Evolutionary conservation across 768 basidiomycete genomes (phyloP).

Genomic region (Tricholoma matsutake): DNA sequence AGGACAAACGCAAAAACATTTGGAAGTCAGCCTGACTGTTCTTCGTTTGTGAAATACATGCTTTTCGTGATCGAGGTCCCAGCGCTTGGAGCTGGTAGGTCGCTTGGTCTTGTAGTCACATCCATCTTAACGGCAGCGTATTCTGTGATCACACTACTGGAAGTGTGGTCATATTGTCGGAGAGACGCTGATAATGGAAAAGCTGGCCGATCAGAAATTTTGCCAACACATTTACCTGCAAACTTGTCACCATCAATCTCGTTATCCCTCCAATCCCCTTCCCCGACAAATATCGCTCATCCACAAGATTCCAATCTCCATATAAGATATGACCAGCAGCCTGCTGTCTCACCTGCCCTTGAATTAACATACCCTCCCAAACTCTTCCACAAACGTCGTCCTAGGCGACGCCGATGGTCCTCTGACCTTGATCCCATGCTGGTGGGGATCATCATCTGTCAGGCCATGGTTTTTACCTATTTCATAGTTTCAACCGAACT

Average conservation of each 20-base stretch:
- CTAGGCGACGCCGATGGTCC: conserved; percentile 31
- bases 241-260: background rate
- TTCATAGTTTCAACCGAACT: conserved; percentile 40
- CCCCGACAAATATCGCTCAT: background rate
- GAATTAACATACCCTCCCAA: conserved; percentile 1
- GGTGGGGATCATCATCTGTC: conserved; percentile 36
- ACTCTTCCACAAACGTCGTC: conserved; percentile 20
- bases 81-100: conserved; percentile 30
- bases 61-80: conserved; percentile 31
- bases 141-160: conserved; percentile 30
- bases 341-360: background rate
- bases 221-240: background rate
- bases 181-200: conserved; percentile 4
- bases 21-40: conserved; percentile 26
- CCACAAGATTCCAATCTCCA: background rate
- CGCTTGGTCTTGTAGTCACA: conserved; percentile 29
- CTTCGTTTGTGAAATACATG: conserved; percentile 28
- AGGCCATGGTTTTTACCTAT: conserved; percentile 36
- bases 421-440: conserved; percentile 38
- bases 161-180: conserved; percentile 29
- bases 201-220: background rate
- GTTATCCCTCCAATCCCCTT: background rate
- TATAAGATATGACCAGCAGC: background rate
- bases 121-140: conserved; percentile 30
- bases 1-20: conserved; percentile 31